A percentile compares a stretch with the other conserved stretches of the same genome.
phyloP scores from a whole-genome alignment of 768 basidiomycete species.

The Amanita molliuscula region DNA sequence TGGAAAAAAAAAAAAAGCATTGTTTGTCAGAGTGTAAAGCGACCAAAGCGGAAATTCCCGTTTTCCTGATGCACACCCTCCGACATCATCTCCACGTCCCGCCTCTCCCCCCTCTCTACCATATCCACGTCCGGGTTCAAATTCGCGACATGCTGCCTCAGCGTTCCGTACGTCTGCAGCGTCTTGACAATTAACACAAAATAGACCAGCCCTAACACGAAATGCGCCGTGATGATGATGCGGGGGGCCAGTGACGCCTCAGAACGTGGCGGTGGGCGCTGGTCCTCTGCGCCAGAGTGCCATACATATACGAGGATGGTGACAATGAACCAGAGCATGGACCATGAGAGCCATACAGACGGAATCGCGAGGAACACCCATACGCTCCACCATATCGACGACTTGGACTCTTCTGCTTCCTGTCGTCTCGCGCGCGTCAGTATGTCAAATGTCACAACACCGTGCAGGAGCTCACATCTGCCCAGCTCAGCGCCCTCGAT shows the following conservation, averaged over 20 bases:
- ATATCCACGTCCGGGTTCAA: no score
- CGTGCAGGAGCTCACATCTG: conserved; percentile 34
- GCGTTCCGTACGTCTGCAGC: conserved; percentile 43
- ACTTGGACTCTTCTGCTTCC: conserved; percentile 43
- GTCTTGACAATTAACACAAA: conserved; percentile 52
- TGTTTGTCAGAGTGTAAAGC: no score
- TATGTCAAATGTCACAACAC: not conserved
- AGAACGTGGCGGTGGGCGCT: no score
- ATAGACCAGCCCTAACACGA: conserved; percentile 50
- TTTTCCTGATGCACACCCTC: no score
- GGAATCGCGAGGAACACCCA: conserved; percentile 37
- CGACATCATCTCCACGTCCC: no score
- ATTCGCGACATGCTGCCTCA: not conserved
- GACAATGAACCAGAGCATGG: conserved; percentile 54
- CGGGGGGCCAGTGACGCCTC: conserved; percentile 49
- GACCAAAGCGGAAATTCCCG: no score
- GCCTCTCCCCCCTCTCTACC: no score
- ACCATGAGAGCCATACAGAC: conserved; percentile 64
- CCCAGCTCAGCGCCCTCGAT: conserved; percentile 63
- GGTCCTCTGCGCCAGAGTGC: conserved; percentile 45
- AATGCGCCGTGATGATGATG: conserved; percentile 42
- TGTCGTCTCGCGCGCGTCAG: conserved; percentile 16
- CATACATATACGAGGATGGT: conserved; percentile 63
- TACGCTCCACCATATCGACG: conserved; percentile 24
- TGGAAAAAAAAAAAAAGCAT: no score